Evolutionary conservation across 257 asterid genomes (phyloP).

Genomic region (Solanum infundibuliforme): DNA sequence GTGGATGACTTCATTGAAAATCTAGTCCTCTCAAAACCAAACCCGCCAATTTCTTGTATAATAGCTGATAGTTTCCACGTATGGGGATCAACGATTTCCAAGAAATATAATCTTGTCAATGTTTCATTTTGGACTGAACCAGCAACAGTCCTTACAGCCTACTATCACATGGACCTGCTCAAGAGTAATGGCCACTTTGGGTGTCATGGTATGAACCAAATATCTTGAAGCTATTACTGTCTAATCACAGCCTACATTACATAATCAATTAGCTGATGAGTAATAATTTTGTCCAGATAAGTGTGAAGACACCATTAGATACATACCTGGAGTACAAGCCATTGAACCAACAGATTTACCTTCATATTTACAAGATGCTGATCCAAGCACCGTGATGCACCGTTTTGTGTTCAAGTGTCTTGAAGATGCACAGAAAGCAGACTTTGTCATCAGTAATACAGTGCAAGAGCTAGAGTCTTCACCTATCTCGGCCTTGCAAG

Average conservation of each 20-base stretch:
- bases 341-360: constrained; percentile 3
- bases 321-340: constrained; percentile 12
- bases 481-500: constrained; percentile 1
- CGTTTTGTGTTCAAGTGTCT: constrained; percentile 3
- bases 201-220: constrained; percentile 5
- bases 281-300: background rate
- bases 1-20: constrained; percentile 31
- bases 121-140: constrained; percentile 67
- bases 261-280: background rate
- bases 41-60: constrained; percentile 21
- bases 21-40: background rate
- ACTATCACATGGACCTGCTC: constrained; percentile 38
- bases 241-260: background rate
- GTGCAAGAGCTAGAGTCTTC: constrained; percentile 15
- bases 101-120: constrained; percentile 27
- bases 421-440: constrained; percentile 7
- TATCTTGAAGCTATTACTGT: background rate
- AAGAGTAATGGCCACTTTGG: constrained; percentile 33
- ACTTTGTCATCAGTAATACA: constrained; percentile 10
- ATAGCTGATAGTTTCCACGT: constrained; percentile 38
- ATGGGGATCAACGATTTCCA: constrained; percentile 29
- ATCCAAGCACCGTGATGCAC: constrained; percentile 1
- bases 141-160: constrained; percentile 26
- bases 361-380: constrained; percentile 4
- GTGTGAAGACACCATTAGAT: constrained; percentile 6